Evolutionary conservation across 306 rosid species (phyloP).

Genomic region (Crotalaria pallida): DNA sequence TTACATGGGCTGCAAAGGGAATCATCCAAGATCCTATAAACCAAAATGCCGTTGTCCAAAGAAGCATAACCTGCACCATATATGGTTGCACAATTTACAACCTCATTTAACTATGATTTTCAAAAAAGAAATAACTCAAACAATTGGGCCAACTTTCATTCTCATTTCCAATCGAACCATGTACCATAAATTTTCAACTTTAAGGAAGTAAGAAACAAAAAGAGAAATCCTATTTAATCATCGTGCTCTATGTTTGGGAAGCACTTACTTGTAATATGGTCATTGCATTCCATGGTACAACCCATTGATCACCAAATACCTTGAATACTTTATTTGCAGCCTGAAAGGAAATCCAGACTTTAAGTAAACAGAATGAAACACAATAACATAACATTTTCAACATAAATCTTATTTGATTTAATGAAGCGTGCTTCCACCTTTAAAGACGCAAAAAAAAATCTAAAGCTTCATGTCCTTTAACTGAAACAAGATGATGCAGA

Average conservation of each 20-base stretch:
- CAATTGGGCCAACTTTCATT: not conserved
- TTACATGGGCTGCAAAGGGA: constrained; percentile 74
- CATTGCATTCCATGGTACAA: constrained; percentile 85
- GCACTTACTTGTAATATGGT: constrained; percentile 77
- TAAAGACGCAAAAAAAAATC: constrained; percentile 6
- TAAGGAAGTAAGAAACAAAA: not conserved
- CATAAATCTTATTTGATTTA: constrained; percentile 4
- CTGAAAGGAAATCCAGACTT: constrained; percentile 39
- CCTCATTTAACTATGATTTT: constrained; percentile 9
- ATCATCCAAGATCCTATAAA: constrained; percentile 92
- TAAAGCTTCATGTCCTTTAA: not conserved
- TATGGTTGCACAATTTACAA: not conserved
- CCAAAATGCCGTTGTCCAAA: constrained; percentile 89
- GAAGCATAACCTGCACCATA: constrained; percentile 86
- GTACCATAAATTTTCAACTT: constrained; percentile 4
- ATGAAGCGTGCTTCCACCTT: not conserved
- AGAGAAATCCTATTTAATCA: not conserved
- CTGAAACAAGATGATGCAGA: constrained; percentile 4
- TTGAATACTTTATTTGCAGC: constrained; percentile 40
- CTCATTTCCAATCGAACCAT: not conserved
- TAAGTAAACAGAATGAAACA: constrained; percentile 4
- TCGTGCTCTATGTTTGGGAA: constrained; percentile 14
- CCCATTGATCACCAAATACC: constrained; percentile 66
- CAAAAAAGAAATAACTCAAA: not conserved
- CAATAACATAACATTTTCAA: not conserved